Evolutionary conservation across 257 asterid species (phyloP).

Genomic region (Capsicum chinense): DNA sequence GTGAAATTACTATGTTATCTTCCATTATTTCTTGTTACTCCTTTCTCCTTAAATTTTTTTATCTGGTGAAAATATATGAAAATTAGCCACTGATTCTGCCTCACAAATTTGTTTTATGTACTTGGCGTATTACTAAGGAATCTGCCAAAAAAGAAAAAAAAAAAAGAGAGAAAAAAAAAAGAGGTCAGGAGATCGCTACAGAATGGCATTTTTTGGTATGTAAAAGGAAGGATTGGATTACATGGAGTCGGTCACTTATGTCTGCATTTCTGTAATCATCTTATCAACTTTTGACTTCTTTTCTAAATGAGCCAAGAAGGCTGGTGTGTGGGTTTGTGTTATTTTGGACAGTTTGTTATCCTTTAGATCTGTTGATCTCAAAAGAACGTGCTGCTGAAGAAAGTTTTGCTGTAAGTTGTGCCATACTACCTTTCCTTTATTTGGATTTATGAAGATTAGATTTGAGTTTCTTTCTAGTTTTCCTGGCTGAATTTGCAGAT

Average conservation of each 20-base stretch:
- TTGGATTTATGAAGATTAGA: conserved; percentile 18
- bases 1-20: conserved; percentile 27
- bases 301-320: conserved; percentile 1
- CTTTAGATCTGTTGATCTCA: neutral
- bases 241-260: neutral
- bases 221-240: conserved; percentile 2
- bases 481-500: neutral
- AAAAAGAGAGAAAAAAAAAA: neutral
- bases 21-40: conserved; percentile 5
- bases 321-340: conserved; percentile 18
- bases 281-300: neutral
- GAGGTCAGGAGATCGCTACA: conserved; percentile 2
- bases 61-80: conserved; percentile 9
- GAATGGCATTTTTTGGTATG: conserved; percentile 19
- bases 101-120: conserved; percentile 13
- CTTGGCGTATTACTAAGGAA: neutral
- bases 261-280: neutral
- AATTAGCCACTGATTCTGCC: conserved; percentile 2
- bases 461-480: neutral
- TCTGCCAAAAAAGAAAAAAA: neutral
- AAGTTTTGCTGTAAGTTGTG: conserved; percentile 20
- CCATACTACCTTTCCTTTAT: neutral
- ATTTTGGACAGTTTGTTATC: conserved; percentile 20
- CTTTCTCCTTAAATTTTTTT: neutral
- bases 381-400: conserved; percentile 15